Evolutionary conservation across 805 yeast genomes (phyloP).

Genomic region (Candida caryicola): DNA sequence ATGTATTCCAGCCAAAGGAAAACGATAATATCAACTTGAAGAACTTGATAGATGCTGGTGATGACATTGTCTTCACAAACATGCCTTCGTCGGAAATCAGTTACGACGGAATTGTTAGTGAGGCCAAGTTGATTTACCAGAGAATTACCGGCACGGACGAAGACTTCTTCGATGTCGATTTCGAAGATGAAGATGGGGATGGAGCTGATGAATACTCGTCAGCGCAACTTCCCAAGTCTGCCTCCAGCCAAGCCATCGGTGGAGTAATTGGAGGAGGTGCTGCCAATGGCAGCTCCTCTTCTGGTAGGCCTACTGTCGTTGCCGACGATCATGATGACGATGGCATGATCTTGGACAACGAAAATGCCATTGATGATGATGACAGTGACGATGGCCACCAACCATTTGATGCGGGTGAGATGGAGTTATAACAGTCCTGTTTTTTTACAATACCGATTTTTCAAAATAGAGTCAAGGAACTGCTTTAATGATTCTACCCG

Average conservation of each 20-base stretch:
- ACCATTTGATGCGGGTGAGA: constrained; percentile 44
- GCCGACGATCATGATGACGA: constrained; percentile 1
- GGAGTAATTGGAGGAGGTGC: constrained; percentile 15
- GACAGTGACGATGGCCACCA: constrained; percentile 32
- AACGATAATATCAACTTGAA: constrained; percentile 13
- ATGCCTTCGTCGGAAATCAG: constrained; percentile 85
- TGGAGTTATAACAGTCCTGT: constrained; percentile 37
- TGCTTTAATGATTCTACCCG: no score
- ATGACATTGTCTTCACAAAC: constrained; percentile 38
- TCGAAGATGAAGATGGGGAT: constrained; percentile 86
- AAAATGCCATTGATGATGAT: constrained; percentile 21
- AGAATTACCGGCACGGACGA: constrained; percentile 89
- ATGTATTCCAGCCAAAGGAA: constrained; percentile 30
- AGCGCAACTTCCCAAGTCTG: constrained; percentile 2
- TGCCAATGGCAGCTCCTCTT: constrained; percentile 1
- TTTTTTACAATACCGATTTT: no score
- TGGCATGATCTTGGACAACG: constrained; percentile 12
- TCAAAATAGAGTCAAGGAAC: no score
- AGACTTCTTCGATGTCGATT: constrained; percentile 94
- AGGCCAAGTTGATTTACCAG: constrained; percentile 71
- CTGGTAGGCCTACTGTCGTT: constrained; percentile 3
- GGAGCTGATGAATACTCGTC: constrained; percentile 8
- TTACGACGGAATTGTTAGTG: constrained; percentile 86
- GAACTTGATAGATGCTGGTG: constrained; percentile 16
- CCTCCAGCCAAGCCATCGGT: constrained; percentile 10